Conservation (phyloP, 2,329 filamentous ascomycete genomes). For the Fusarium bulbicola region DNA sequence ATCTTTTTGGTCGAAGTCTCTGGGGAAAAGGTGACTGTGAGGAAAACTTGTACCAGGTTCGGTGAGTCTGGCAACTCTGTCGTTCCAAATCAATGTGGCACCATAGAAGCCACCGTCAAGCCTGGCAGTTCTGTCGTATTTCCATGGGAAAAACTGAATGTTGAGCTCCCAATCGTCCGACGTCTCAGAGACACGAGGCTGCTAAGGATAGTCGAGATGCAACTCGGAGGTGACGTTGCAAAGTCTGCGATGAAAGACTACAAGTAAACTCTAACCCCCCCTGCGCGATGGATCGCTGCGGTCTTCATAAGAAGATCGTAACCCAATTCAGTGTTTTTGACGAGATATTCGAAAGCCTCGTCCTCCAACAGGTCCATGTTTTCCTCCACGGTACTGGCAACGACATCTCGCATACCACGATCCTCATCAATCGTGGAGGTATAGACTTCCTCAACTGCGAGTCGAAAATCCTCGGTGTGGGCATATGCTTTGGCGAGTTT, state of each 20-base stretch:
- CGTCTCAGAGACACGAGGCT: background rate
- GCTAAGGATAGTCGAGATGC: background rate
- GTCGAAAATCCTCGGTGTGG: background rate
- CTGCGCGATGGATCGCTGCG: no score
- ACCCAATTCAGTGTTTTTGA: background rate
- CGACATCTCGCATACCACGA: background rate
- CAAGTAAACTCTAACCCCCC: no score
- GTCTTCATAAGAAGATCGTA: background rate
- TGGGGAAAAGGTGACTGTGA: no score
- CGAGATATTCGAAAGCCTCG: fast-evolving
- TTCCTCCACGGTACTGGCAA: fast-evolving
- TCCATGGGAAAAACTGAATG: background rate
- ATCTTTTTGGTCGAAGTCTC: fast-evolving
- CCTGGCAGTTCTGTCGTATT: background rate
- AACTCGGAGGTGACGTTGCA: background rate
- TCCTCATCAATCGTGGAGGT: background rate
- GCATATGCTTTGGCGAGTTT: background rate
- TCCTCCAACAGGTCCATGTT: fast-evolving
- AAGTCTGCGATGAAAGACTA: background rate
- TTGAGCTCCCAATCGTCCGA: background rate
- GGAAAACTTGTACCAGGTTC: background rate
- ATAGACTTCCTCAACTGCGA: background rate
- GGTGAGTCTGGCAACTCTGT: background rate
- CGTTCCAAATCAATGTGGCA: fast-evolving
- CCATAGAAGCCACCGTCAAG: fast-evolving